Conservation (phyloP, 2,329 filamentous ascomycete species). For the Epichloe gansuensis region DNA sequence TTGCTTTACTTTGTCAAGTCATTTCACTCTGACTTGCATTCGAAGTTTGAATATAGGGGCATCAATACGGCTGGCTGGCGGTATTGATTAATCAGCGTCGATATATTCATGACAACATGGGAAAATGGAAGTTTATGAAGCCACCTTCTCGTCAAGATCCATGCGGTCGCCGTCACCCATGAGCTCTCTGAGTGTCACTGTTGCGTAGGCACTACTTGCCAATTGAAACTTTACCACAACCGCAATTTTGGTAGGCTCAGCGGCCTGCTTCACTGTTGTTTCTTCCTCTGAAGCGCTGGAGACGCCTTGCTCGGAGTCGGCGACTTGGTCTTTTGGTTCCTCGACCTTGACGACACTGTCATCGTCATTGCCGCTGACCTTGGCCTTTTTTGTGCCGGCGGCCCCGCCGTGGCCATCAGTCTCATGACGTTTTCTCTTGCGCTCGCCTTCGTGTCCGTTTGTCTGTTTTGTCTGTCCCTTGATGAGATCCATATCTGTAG, state of each 20-base stretch:
- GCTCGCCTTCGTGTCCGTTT: constrained; percentile 2
- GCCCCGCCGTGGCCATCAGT: constrained; percentile 7
- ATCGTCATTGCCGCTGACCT: constrained; percentile 3
- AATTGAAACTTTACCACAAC: constrained; percentile 66
- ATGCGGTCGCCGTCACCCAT: constrained; percentile 39
- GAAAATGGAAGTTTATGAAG: background rate
- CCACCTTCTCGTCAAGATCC: constrained; percentile 10
- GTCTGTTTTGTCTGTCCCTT: constrained; percentile 19
- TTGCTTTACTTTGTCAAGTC: background rate
- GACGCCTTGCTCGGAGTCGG: background rate
- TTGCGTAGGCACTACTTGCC: constrained; percentile 70
- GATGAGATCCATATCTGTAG: constrained; percentile 70
- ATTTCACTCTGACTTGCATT: background rate
- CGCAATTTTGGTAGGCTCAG: constrained; percentile 34
- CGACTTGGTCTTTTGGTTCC: background rate
- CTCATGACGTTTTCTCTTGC: constrained; percentile 10
- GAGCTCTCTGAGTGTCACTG: constrained; percentile 67
- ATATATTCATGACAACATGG: background rate
- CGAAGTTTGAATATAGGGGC: background rate
- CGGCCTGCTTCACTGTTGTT: constrained; percentile 11
- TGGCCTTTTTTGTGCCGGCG: constrained; percentile 4
- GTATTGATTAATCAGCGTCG: background rate
- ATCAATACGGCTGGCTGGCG: constrained; percentile 2
- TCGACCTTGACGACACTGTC: background rate
- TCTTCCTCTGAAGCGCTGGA: constrained; percentile 8